Percentiles rank a stretch among this genome's conserved stretches.
These are phyloP conservation scores for Malus sylvestris DNA, from an alignment of 306 rosid species.

Conservation along the genomic window DNA sequence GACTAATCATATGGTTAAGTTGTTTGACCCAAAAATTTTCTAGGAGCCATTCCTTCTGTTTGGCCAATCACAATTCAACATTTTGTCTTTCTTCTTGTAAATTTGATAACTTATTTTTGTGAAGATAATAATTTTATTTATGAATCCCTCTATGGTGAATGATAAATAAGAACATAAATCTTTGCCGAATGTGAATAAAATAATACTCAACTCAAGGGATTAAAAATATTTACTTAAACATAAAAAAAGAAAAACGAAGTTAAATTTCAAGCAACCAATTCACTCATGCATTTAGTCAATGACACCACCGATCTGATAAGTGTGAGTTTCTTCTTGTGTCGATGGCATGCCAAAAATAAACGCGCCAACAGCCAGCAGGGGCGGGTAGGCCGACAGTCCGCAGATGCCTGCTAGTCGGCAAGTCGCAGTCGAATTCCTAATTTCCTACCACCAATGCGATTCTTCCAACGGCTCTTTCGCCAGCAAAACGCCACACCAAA, in stretches of 20 bases:
- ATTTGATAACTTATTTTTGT: too few species aligned
- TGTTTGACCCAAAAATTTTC: too few species aligned
- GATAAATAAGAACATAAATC: too few species aligned
- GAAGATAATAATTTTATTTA: too few species aligned
- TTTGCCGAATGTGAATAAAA: too few species aligned
- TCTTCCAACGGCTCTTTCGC: conserved; percentile 6
- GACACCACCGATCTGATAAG: neutral
- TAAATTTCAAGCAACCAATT: neutral
- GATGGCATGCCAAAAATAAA: neutral
- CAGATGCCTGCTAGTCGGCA: neutral
- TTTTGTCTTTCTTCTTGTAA: too few species aligned
- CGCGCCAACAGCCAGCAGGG: neutral
- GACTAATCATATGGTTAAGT: too few species aligned
- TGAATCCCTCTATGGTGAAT: too few species aligned
- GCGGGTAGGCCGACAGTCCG: neutral
- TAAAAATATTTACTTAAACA: neutral
- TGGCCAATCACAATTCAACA: too few species aligned
- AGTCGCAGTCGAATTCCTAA: neutral
- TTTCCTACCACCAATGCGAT: neutral
- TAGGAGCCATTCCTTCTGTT: too few species aligned
- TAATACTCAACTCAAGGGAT: neutral
- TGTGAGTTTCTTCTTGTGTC: neutral
- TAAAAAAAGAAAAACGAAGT: neutral
- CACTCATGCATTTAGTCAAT: neutral
- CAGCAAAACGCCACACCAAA: neutral